Evolutionary conservation across 139 green algal species (phyloP).

Genomic region (Astrephomene gubernaculifera): DNA sequence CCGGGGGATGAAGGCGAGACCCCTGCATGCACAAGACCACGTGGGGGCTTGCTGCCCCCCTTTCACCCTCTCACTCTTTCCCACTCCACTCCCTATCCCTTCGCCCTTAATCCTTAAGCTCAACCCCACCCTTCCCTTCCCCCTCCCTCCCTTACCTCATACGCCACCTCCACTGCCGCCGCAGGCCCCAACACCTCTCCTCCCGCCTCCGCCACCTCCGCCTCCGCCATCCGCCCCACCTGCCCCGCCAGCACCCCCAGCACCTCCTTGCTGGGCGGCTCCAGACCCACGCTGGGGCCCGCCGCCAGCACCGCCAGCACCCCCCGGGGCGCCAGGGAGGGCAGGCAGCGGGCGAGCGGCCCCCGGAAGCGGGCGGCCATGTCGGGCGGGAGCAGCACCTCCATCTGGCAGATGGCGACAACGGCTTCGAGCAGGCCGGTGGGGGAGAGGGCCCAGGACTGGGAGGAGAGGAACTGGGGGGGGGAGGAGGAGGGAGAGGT

Average conservation of each 20-base stretch:
- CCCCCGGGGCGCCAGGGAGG: background rate
- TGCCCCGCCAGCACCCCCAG: background rate
- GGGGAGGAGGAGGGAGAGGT: background rate
- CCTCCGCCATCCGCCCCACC: background rate
- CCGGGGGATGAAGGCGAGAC: too few relatives aligned
- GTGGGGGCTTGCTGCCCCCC: too few relatives aligned
- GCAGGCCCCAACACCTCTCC: background rate
- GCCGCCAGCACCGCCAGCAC: constrained; percentile 18
- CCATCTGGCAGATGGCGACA: constrained; percentile 7
- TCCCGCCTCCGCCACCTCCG: constrained; percentile 1
- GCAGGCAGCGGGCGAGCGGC: background rate
- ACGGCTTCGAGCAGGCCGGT: constrained; percentile 3
- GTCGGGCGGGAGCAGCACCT: background rate
- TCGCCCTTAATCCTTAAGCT: too few relatives aligned
- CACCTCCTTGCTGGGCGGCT: constrained; percentile 6
- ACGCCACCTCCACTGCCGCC: constrained; percentile 2
- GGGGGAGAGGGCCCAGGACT: background rate
- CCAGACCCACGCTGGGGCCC: background rate
- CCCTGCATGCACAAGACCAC: too few relatives aligned
- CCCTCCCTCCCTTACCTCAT: background rate
- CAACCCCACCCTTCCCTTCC: too few relatives aligned
- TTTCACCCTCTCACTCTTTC: too few relatives aligned
- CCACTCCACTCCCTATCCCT: too few relatives aligned
- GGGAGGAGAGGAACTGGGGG: background rate
- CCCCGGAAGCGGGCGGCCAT: constrained; percentile 2